Conservation (phyloP, 2,329 filamentous ascomycete species). For the Diatrype stigma region DNA sequence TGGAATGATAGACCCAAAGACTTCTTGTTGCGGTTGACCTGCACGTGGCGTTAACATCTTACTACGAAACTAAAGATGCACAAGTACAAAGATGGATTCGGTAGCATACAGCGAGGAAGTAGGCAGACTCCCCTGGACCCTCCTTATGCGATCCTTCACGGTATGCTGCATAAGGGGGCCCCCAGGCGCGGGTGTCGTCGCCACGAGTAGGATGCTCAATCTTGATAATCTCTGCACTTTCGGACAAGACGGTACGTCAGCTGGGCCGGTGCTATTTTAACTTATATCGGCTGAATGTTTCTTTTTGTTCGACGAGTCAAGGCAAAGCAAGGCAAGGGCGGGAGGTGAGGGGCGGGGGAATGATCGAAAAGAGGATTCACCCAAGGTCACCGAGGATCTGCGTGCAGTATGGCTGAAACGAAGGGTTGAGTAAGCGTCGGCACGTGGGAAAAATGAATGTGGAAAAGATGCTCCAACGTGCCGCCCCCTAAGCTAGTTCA, state of each 20-base stretch:
- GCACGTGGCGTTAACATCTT: conserved; percentile 6
- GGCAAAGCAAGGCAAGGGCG: conserved; percentile 8
- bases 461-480: neutral
- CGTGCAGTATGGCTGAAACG: conserved; percentile 81
- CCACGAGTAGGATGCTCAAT: conserved; percentile 88
- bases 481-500: neutral
- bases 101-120: conserved; percentile 74
- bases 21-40: conserved; percentile 98
- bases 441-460: conserved; percentile 4
- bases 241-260: conserved; percentile 24
- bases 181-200: conserved; percentile 95
- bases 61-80: neutral
- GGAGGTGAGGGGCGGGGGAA: conserved; percentile 5
- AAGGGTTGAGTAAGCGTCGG: conserved; percentile 11
- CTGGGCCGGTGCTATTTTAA: neutral
- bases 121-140: conserved; percentile 87
- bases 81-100: neutral
- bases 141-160: conserved; percentile 51
- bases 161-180: conserved; percentile 86
- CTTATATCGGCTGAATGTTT: too few relatives aligned
- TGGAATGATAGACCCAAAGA: conserved; percentile 90
- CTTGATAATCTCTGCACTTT: conserved; percentile 92
- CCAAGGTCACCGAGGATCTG: conserved; percentile 95
- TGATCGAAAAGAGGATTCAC: conserved; percentile 46
- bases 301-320: neutral